Evolutionary conservation across 495 filamentous ascomycete species (phyloP).

Genomic region (Thermothielavioides terrestris): DNA sequence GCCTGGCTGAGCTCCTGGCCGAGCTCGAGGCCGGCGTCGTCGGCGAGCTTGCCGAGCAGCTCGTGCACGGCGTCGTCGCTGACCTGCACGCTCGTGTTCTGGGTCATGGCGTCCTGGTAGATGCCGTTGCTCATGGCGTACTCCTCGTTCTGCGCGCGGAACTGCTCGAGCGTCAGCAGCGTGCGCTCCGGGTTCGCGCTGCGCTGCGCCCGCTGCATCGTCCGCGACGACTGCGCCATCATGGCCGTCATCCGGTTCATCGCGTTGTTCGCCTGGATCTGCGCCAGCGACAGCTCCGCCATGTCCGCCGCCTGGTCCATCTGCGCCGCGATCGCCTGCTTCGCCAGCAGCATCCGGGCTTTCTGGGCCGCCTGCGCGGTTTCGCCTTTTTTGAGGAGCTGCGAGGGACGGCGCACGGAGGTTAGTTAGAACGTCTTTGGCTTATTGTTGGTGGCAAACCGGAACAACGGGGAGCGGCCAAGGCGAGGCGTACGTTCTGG

Average conservation of each 20-base stretch:
- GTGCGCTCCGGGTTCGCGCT: constrained; percentile 67
- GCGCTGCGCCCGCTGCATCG: constrained; percentile 57
- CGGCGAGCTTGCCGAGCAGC: constrained; percentile 68
- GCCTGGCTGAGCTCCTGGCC: constrained; percentile 58
- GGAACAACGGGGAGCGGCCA: not conserved
- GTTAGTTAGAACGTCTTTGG: not conserved
- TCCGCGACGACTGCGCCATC: constrained; percentile 42
- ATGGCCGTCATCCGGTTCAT: constrained; percentile 48
- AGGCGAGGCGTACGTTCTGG: constrained; percentile 51
- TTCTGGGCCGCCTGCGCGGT: constrained; percentile 80
- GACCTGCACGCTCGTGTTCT: constrained; percentile 63
- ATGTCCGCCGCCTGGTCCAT: constrained; percentile 49
- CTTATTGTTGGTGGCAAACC: not conserved
- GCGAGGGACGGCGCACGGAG: constrained; percentile 36
- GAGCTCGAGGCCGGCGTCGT: constrained; percentile 73
- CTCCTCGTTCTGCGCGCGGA: constrained; percentile 76
- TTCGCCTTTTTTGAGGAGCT: constrained; percentile 57
- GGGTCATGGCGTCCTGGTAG: constrained; percentile 73
- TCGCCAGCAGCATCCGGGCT: constrained; percentile 51
- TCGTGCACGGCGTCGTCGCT: constrained; percentile 79
- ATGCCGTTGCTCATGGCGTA: constrained; percentile 74
- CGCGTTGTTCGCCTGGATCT: constrained; percentile 48
- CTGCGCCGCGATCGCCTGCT: constrained; percentile 45
- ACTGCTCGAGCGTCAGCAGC: constrained; percentile 61
- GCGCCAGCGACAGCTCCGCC: constrained; percentile 42